Evolutionary conservation across 306 rosid genomes (phyloP).

Genomic region (Acacia melanoxylon): DNA sequence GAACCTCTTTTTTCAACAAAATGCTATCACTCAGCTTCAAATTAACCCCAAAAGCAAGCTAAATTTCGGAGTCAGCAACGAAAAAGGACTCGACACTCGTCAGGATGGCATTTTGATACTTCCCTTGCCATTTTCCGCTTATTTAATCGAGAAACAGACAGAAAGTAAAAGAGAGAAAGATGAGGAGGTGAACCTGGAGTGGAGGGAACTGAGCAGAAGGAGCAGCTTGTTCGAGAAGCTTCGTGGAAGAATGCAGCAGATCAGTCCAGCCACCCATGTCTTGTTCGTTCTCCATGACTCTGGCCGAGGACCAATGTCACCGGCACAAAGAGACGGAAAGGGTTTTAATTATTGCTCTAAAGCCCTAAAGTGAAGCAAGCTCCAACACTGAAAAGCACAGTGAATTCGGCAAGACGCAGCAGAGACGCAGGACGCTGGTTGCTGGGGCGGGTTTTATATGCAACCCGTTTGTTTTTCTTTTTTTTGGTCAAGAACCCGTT

Average conservation of each 20-base stretch:
- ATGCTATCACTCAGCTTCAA: background rate
- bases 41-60: background rate
- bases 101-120: background rate
- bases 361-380: background rate
- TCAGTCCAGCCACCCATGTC: slow-evolving; percentile 76
- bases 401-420: background rate
- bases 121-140: background rate
- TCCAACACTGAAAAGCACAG: background rate
- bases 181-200: slow-evolving; percentile 65
- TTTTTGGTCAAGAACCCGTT: too few species aligned
- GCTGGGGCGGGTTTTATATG: background rate
- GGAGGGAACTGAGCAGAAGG: slow-evolving; percentile 99
- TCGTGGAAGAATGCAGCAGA: slow-evolving; percentile 87
- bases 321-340: background rate
- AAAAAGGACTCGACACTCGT: background rate
- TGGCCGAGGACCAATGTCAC: background rate
- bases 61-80: background rate
- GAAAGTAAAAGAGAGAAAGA: background rate
- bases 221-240: slow-evolving; percentile 98
- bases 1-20: background rate
- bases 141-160: slow-evolving; percentile 24
- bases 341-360: background rate
- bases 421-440: background rate
- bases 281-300: slow-evolving; percentile 70
- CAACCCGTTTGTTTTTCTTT: background rate